Conservation (phyloP, 768 basidiomycete genomes). For the Mycena maculata region DNA sequence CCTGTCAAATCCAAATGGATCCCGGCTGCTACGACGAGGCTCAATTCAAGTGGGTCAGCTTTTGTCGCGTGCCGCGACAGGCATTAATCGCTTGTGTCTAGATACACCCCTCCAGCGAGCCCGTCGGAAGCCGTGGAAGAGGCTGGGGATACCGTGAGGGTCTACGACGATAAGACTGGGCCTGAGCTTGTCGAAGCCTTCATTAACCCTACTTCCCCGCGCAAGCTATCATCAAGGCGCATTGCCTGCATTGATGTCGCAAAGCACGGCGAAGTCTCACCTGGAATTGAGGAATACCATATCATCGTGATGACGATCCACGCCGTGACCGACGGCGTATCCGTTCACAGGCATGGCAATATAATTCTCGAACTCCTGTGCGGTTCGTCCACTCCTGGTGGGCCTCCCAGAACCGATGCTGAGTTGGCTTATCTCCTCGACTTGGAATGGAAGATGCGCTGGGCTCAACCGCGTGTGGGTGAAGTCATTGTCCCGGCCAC, state of each 20-base stretch:
- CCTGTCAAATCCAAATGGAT: conserved; percentile 52
- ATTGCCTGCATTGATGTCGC: conserved; percentile 3
- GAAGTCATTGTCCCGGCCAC: conserved; percentile 8
- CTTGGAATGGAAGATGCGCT: conserved; percentile 19
- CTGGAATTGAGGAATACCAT: background rate
- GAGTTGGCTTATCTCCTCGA: conserved; percentile 7
- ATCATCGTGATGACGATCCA: conserved; percentile 3
- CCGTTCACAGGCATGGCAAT: background rate
- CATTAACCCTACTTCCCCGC: background rate
- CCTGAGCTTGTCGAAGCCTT: conserved; percentile 2
- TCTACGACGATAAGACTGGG: background rate
- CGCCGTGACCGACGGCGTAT: conserved; percentile 10
- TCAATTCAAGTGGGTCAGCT: conserved; percentile 56
- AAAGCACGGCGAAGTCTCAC: background rate
- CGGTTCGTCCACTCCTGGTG: background rate
- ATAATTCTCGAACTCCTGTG: conserved; percentile 19
- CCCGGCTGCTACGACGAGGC: conserved; percentile 52
- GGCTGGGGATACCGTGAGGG: background rate
- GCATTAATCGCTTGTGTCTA: conserved; percentile 27
- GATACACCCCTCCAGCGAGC: conserved; percentile 52
- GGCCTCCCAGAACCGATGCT: conserved; percentile 1
- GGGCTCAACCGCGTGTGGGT: background rate
- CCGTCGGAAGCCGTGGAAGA: conserved; percentile 13
- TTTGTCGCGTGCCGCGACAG: background rate
- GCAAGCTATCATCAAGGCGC: background rate